Base-by-base conservation (phyloP, 2,329 filamentous ascomycete genomes). In the Diaporthe caulivora region DNA sequence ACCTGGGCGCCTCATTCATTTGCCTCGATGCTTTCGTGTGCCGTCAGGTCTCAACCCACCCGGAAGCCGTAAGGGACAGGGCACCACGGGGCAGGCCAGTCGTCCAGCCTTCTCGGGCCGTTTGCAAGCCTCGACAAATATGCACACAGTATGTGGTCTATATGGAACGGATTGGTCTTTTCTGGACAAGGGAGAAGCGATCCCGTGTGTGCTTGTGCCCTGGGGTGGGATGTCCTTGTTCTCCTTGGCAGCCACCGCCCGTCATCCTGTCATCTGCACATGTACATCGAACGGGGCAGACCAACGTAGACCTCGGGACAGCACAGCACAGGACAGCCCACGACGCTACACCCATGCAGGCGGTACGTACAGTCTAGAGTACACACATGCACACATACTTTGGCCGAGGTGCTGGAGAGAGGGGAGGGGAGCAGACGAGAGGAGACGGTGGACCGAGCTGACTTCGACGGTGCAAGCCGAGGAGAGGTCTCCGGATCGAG, bases 181-280 rank as follows among this genome's bases (percentile, higher is more conserved):
- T 29, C 62, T 53, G 47, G 62, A 67, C 62, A 67, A 67, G 62
- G 62, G 62, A 67, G 31, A 53, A 40, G 34, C 44, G 47, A 37
- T 67, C 62, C 62, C 62, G 62, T 67, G 57, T 54, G 57, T 65
- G 62, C 62, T 65, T 65, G 44, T 65, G 62, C 62, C 62, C 62
- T 65, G 62, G 29, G 62, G 40, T 51, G 60, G 62, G 44, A 53
- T 37, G 62, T 49, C 53, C 62, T 53, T 67, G 44, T 67, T 67
- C 62, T 40, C 47, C 62, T 67, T 53, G 62, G 62, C 62, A 40
- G 62, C 37, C 62, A 51, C 62, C 62, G 37, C 9, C 31, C 47
- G 62, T 67, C 47, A 26, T 53, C 60, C 60, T 49, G 60, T 47
- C 42, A 42, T 34, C 62, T 40, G 47, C 62, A 40, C 47, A 53